phyloP scores from a whole-genome alignment of 2,329 filamentous ascomycete species.

The Ophiostoma piceae region DNA sequence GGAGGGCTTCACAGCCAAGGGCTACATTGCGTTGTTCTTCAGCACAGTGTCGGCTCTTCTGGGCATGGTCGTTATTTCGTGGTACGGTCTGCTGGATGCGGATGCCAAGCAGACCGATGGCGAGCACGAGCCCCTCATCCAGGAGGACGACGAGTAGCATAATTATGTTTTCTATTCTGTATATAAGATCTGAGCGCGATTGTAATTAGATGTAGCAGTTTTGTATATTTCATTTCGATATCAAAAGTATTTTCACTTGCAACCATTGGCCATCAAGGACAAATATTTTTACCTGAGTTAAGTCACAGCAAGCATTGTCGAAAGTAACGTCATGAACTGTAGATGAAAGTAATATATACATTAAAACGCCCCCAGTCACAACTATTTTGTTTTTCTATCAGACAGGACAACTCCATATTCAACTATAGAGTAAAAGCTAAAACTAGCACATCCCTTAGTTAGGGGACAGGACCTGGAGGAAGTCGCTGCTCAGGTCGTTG shows the following conservation, averaged over 20 bases:
- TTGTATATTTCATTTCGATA: neutral
- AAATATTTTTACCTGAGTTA: neutral
- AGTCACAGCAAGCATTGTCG: neutral
- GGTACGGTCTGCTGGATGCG: slow-evolving; percentile 20
- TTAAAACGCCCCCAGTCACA: neutral
- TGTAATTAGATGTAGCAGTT: neutral
- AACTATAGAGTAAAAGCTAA: neutral
- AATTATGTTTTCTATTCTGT: neutral
- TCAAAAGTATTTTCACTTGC: neutral
- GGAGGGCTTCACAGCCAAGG: slow-evolving; percentile 53
- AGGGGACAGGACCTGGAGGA: slow-evolving; percentile 31
- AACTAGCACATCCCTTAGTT: neutral
- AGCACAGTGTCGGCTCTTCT: slow-evolving; percentile 62
- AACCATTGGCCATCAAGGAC: neutral
- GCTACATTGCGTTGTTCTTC: slow-evolving; percentile 70
- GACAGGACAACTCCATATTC: neutral
- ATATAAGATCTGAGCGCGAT: neutral
- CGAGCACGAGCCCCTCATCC: slow-evolving; percentile 3
- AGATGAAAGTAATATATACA: neutral
- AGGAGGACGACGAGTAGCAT: neutral
- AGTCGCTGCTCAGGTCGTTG: slow-evolving; percentile 41
- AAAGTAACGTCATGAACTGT: neutral
- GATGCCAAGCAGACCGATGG: neutral
- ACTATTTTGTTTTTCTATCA: neutral
- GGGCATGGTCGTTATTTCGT: slow-evolving; percentile 57